phyloP scores from a whole-genome alignment of 2,329 filamentous ascomycete species.

The Mycogone perniciosa region DNA sequence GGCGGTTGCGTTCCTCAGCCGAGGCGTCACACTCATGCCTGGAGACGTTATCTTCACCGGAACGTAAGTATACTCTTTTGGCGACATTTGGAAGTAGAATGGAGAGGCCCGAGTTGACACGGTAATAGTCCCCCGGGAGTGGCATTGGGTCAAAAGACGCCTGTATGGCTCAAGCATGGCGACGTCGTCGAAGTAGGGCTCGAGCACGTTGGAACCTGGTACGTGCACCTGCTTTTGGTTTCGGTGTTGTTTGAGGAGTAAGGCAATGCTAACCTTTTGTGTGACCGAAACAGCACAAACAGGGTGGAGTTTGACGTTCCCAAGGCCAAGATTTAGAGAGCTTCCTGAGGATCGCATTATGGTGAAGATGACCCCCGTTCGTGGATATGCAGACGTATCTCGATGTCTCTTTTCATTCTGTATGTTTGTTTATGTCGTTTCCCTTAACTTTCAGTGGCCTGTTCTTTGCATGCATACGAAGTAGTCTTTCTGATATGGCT shows the following conservation, averaged over 20 bases:
- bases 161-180: slow-evolving; percentile 62
- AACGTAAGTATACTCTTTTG: slow-evolving; percentile 37
- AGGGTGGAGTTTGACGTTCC: slow-evolving; percentile 25
- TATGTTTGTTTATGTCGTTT: too few species aligned
- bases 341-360: not conserved
- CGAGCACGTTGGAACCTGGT: slow-evolving; percentile 57
- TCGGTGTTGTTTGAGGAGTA: not conserved
- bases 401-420: too few species aligned
- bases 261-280: not conserved
- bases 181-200: slow-evolving; percentile 64
- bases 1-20: slow-evolving; percentile 53
- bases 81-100: too few species aligned
- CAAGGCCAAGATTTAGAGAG: slow-evolving; percentile 24
- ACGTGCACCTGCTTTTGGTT: slow-evolving; percentile 8
- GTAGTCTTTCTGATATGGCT: too few species aligned
- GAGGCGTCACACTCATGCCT: slow-evolving; percentile 55
- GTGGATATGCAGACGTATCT: too few species aligned
- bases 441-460: too few species aligned
- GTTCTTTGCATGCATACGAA: too few species aligned
- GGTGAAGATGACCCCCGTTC: not conserved
- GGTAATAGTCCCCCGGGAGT: slow-evolving; percentile 56
- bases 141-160: slow-evolving; percentile 61
- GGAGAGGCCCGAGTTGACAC: not conserved
- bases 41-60: slow-evolving; percentile 63
- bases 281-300: slow-evolving; percentile 19